Evolutionary conservation across 352 stramenopile species (phyloP), one percentile per base, ranked within the genome.

Genomic region (Phytophthora constricta): DNA sequence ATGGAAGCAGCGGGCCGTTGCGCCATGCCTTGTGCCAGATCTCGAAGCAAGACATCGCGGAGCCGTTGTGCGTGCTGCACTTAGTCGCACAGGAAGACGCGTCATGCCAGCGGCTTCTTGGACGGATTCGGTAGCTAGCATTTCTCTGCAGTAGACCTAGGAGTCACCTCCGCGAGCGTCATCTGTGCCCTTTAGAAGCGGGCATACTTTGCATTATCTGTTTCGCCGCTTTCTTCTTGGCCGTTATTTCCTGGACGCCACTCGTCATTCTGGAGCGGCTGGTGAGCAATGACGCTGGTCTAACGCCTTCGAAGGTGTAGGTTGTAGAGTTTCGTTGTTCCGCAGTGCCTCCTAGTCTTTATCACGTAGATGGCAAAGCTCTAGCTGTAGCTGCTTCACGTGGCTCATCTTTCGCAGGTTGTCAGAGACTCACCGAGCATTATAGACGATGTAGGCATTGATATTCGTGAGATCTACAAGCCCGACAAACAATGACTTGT

Each of bases 121-220:
- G 37, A 65, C 5, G 47, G 20, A 10, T 19, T 65, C 37, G 10
- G 48, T 5, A 59, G 49, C 42, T 58, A 58, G 23, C 58, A 65
- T 11, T 34, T 26, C n/a, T 2, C 48, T 41, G 48, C 58, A 65
- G 39, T 58, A 65, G 19, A 58, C n/a, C 1, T 34, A 53, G 4
- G 58, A 65, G 20, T 58, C 48, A 4, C 33, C 58, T 4, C 47
- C 48, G 28, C 37, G 22, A 2, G 39, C 39, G 25, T 54, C 22
- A n/a, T 58, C 48, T 1, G 37, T 65, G 39, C 39, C 58, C 27
- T 53, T 65, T 17, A 58, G 27, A 13, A 58, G 26, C 4, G 58
- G 58, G 26, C 58, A 65, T 5, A 58, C 58, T n/a, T 65, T 65
- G 58, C 47, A 65, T 7, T 37, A 47, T n/a, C 25, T 23, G 13